These are phyloP conservation scores for Clausena lansium DNA, from an alignment of 345 rosid genomes.

Conservation along the genomic window DNA sequence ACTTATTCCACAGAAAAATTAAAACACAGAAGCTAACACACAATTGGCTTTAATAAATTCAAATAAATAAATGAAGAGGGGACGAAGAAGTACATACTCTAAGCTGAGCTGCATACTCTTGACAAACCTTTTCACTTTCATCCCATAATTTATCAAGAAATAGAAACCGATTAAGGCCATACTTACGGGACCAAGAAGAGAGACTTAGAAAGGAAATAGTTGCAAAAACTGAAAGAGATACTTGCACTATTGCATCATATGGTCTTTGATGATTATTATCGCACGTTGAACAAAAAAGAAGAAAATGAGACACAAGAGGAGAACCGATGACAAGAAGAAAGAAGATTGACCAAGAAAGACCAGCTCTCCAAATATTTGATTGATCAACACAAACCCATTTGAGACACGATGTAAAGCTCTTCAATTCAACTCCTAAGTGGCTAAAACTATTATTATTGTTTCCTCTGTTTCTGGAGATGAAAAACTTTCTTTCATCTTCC, in stretches of 20 bases:
- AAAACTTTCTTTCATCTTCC: slow-evolving; percentile 33
- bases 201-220: slow-evolving; percentile 62
- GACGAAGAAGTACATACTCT: slow-evolving; percentile 33
- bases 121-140: slow-evolving; percentile 48
- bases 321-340: slow-evolving; percentile 53
- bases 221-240: slow-evolving; percentile 71
- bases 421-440: slow-evolving; percentile 31
- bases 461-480: slow-evolving; percentile 9
- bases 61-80: background rate
- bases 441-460: background rate
- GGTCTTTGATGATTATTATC: slow-evolving; percentile 70
- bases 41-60: background rate
- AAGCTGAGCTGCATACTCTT: slow-evolving; percentile 59
- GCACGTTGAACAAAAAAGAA: slow-evolving; percentile 59
- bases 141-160: slow-evolving; percentile 68
- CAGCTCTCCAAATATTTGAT: slow-evolving; percentile 45
- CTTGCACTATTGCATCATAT: slow-evolving; percentile 66
- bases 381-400: slow-evolving; percentile 60
- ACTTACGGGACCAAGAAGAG: slow-evolving; percentile 65
- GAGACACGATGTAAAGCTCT: slow-evolving; percentile 44
- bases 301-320: slow-evolving; percentile 74
- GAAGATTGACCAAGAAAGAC: slow-evolving; percentile 72
- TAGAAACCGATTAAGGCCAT: slow-evolving; percentile 63
- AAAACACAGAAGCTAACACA: background rate
- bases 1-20: background rate